A percentile compares a stretch with the other conserved stretches of the same genome.
Conservation (phyloP, 2,329 filamentous ascomycete species). For the Penicillium sp. region DNA sequence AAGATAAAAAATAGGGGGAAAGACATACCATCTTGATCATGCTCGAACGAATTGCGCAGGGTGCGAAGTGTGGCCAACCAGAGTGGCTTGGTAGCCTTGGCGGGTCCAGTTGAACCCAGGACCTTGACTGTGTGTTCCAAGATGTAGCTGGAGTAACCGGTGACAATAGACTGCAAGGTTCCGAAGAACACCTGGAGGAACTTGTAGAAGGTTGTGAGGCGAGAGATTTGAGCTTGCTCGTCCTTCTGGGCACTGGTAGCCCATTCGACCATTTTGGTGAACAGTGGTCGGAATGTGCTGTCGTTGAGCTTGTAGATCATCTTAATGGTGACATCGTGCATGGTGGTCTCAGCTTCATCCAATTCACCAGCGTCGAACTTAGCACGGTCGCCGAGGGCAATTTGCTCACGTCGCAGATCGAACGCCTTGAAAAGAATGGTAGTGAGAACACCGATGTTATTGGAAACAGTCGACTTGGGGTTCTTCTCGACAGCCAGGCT, state of each 20-base stretch:
- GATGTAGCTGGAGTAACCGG: conserved; percentile 83
- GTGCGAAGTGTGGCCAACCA: conserved; percentile 71
- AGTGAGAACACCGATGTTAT: conserved; percentile 70
- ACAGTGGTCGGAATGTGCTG: conserved; percentile 86
- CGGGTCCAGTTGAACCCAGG: conserved; percentile 47
- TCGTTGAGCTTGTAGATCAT: conserved; percentile 98
- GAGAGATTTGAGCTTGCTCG: conserved; percentile 55
- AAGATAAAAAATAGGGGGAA: neutral
- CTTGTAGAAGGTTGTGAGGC: conserved; percentile 75
- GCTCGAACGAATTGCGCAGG: conserved; percentile 73
- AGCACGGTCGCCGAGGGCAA: conserved; percentile 27
- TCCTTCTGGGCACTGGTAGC: conserved; percentile 65
- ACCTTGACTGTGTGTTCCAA: conserved; percentile 71
- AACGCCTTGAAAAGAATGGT: conserved; percentile 58
- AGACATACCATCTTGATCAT: conserved; percentile 74
- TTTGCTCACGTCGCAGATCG: conserved; percentile 46
- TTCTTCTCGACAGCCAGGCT: conserved; percentile 73
- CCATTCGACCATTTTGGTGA: conserved; percentile 84
- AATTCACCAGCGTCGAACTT: conserved; percentile 50
- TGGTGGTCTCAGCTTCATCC: conserved; percentile 60
- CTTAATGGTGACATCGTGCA: conserved; percentile 74
- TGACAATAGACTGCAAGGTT: conserved; percentile 86
- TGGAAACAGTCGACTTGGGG: conserved; percentile 74
- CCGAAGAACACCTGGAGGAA: conserved; percentile 81
- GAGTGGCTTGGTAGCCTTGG: conserved; percentile 57